Evolutionary conservation across 1,284 basidiomycete species (phyloP), one percentile per base, ranked within the genome.

Genomic region (Grifola frondosa): DNA sequence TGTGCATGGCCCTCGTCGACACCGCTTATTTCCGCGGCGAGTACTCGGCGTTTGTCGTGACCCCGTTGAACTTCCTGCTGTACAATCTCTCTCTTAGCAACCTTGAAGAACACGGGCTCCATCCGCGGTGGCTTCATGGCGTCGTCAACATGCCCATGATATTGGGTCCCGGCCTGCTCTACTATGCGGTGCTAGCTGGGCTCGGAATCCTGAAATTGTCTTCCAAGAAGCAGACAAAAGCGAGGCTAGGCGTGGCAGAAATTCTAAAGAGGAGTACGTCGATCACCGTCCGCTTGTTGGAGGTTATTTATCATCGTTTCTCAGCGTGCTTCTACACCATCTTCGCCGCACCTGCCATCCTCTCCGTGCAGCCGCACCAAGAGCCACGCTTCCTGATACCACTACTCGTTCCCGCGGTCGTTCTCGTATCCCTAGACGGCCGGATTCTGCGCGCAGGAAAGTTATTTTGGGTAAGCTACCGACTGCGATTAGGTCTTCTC

Each of bases 381-480:
- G 69, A 73, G 47, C 62, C 67, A 2, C 64, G 70, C n/a, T 71
- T 73, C 44, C 53, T 73, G 22, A 59, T 40, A 0, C 70, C 70
- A 4, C 52, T 73, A 5, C 45, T 71, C 24, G 56, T 65, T 9
- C 65, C 62, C 12, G 56, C 62, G 35, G 56, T 69, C 13, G 45
- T 67, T 4, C 47, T 70, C 3, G 53, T 54, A 8, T 49, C 53
- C 15, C 66, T 63, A 6, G 52, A 58, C 17, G 54, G 57, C 10
- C 47, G 52, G 10, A 49, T 63, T 9, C 19, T 48, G n/a, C 54
- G 50, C 12, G 56, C 54, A 5, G 58, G 65, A 5, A 61, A 39
- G 33, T 11, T 54, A 3, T 71, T 72, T 33, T 63, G 68, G 66
- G 70, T 63, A 45, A 41, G 61, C 50, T 30, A 21, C 10, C n/a